Base-by-base conservation (phyloP, 306 rosid species). In the Cyamopsis tetragonoloba region DNA sequence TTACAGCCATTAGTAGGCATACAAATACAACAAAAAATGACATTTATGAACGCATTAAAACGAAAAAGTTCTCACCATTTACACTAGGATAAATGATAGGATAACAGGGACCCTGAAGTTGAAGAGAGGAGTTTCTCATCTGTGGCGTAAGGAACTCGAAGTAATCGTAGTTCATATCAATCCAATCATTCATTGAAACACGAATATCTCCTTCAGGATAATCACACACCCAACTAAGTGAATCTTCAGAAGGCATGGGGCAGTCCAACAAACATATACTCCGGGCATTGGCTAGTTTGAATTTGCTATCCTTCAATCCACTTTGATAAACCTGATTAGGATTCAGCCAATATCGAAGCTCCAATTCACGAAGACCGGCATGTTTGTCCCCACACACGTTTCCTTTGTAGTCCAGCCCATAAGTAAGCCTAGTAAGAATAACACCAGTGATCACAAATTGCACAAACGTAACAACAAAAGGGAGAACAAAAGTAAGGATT, bases 71-170 rank as follows among this genome's bases (percentile, higher is more conserved):
- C 88, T 81, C 68, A 95, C 99, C 96, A 66, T 95, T 95, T 70
- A 95, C 88, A 77, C 92, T 95, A 2, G 99, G 99, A 83, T 86
- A 95, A 80, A 95, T 80, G 87, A 95, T 82, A 46, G 99, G 99
- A 77, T 95, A 95, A 79, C 99, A 95, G 49, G 99, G 99, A 35
- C 99, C 99, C 85, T 86, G 99, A 79, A 95, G 99, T 74, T 88
- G 93, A 77, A 95, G 89, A 73, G 99, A 90, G 37, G 85, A 70
- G 78, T 95, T 95, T 67, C 96, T 91, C 99, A 88, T 86, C 77
- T 90, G 95, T 1, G 95, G 99, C 0, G 97, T 85, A 58, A 95
- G 99, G 66, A 90, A 86, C 89, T 90, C 96, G 63, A 58, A 95
- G 72, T 95, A 95, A 78, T 95, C 87, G 14, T 88, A 93, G 76